Evolutionary conservation across 805 yeast species (phyloP).

Genomic region (Candida chilensis): DNA sequence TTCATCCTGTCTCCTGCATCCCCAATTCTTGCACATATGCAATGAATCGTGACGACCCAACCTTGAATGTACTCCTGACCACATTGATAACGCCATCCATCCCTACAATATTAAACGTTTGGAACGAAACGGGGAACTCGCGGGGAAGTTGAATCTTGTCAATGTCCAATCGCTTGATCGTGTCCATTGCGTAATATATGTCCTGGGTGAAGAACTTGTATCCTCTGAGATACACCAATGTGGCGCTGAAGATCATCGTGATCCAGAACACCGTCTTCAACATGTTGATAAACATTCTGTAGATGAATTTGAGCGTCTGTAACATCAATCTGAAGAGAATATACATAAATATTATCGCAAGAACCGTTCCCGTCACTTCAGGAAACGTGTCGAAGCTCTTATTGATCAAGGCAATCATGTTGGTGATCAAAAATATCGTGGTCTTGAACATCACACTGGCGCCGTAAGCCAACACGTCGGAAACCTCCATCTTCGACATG

Average conservation of each 20-base stretch:
- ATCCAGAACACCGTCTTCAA: not conserved
- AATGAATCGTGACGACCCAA: too few species aligned
- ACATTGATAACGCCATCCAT: too few species aligned
- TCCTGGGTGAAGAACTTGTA: conserved; percentile 1
- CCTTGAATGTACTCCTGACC: too few species aligned
- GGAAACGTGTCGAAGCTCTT: not conserved
- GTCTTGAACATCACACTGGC: not conserved
- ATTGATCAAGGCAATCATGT: conserved; percentile 1
- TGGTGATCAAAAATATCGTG: not conserved
- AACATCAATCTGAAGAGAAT: not conserved
- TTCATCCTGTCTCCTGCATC: too few species aligned
- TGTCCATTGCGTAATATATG: too few species aligned
- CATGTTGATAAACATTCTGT: not conserved
- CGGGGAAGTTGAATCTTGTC: too few species aligned
- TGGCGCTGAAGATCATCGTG: not conserved
- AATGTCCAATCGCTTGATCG: too few species aligned
- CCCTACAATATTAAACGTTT: too few species aligned
- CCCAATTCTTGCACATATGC: too few species aligned
- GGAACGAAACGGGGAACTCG: too few species aligned
- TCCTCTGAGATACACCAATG: conserved; percentile 1
- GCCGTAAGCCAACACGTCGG: not conserved
- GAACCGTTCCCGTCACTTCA: not conserved
- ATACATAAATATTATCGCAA: not conserved
- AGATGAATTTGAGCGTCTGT: not conserved
- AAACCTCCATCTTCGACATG: too few species aligned